phyloP scores from a whole-genome alignment of 1,284 basidiomycete genomes.

The Ganoderma leucocontextum region DNA sequence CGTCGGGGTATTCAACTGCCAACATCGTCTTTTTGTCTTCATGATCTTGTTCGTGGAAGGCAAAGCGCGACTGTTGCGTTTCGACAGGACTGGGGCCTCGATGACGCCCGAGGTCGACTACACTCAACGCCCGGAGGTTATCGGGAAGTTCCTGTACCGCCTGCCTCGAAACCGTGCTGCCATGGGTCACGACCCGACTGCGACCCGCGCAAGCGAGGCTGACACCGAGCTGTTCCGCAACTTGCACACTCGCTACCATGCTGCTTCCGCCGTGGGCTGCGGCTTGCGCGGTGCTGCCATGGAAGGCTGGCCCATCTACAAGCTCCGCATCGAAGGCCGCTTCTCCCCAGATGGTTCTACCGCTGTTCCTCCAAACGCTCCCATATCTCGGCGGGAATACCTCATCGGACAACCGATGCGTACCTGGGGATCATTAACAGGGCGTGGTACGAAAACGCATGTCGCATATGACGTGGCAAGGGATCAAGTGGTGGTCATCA shows the following conservation, averaged over 20 bases:
- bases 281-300: background rate
- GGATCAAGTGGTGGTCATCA: constrained; percentile 5
- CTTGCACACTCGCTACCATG: background rate
- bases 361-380: background rate
- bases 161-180: constrained; percentile 8
- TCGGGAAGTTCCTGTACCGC: constrained; percentile 28
- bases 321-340: background rate
- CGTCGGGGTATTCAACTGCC: background rate
- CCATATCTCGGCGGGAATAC: background rate
- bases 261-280: background rate
- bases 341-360: background rate
- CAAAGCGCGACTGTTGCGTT: constrained; percentile 11
- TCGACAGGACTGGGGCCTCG: constrained; percentile 4
- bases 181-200: background rate
- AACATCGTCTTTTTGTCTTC: constrained; percentile 1
- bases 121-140: constrained; percentile 14
- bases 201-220: background rate
- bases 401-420: constrained; percentile 6
- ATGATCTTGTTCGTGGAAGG: background rate
- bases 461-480: constrained; percentile 5
- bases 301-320: background rate
- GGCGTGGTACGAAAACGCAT: constrained; percentile 3
- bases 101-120: constrained; percentile 22
- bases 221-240: background rate
- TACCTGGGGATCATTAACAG: background rate